Base-by-base conservation (phyloP, 1,284 basidiomycete species). In the Ceratobasidium sp. region DNA sequence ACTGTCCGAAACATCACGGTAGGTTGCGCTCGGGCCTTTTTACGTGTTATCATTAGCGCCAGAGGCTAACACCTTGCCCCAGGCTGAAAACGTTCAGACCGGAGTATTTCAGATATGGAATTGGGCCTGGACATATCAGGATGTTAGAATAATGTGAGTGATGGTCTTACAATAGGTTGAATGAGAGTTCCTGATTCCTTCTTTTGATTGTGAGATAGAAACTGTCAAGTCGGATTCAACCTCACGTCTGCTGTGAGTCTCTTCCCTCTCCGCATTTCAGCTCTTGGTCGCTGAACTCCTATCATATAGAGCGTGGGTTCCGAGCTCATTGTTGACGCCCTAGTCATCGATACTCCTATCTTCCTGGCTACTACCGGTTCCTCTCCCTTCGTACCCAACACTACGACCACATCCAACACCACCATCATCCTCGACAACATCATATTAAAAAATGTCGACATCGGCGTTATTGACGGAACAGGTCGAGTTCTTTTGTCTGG, bases 321-420 rank as follows among this genome's bases (percentile, higher is more conserved):
- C 0, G 82, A 86, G 75, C 85, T 87, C 2, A 88, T 91, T 77
- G 86, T 90, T 73, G 89, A 91, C 77, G 87, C 86, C 8, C 82
- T 83, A 11, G 85, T 86, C 8, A 78, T 26, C 73, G 77, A 73
- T 77, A 83, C 82, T 3, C 82, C 81, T 49, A 80, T 79, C 66
- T 83, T 84, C 77, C 61, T 83, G 30, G n/a, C 46, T 81, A 82
- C 16, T 79, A 89, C 67, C 80, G 89, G 89, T 79, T 82, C 46
- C 83, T 85, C 28, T 83, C 81, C 79, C 49, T 47, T 49, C n/a
- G 46, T 52, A 28, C 44, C 49, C 46, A 52, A 66, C 35, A 43
- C 47, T 43, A 55, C 66, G 4, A 54, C 43, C 14, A 81, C 81
- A 8, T 75, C 77, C 16, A 80, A 86, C 26, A 82, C 79, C 2